A percentile compares a stretch with the other conserved stretches of the same genome.
Evolutionary conservation across 768 basidiomycete species (phyloP).

Genomic region (Russula dissimulans): DNA sequence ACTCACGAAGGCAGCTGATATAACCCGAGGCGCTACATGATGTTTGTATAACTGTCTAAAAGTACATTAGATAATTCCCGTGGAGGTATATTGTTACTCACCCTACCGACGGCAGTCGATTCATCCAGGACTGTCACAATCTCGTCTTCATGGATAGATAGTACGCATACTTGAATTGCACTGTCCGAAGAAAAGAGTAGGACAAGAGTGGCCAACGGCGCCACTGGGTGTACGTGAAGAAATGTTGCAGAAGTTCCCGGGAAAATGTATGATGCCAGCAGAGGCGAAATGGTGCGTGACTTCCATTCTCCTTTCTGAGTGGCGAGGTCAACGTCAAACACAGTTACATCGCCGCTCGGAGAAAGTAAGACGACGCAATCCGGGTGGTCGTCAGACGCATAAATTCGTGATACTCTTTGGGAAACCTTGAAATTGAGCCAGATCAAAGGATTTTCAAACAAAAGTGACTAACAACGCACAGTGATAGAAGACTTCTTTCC

Average conservation of each 20-base stretch:
- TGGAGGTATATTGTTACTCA: background rate
- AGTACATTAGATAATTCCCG: background rate
- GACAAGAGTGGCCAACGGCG: conserved; percentile 11
- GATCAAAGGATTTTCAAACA: conserved; percentile 1
- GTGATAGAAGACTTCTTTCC: conserved; percentile 39
- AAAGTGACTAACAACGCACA: background rate
- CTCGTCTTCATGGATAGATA: background rate
- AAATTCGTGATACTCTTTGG: conserved; percentile 33
- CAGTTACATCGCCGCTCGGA: conserved; percentile 27
- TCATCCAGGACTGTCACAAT: conserved; percentile 2
- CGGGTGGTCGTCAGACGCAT: conserved; percentile 25
- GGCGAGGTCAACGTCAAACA: conserved; percentile 25
- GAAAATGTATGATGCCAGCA: conserved; percentile 28
- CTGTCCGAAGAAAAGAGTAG: conserved; percentile 14
- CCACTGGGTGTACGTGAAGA: conserved; percentile 14
- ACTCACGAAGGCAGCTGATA: conserved; percentile 27
- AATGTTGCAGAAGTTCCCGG: conserved; percentile 25
- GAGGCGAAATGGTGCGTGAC: conserved; percentile 23
- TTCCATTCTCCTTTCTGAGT: conserved; percentile 20
- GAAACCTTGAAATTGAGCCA: conserved; percentile 31
- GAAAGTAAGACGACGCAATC: conserved; percentile 29
- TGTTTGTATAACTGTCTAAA: conserved; percentile 23
- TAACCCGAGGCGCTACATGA: conserved; percentile 27
- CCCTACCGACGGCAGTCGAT: conserved; percentile 1
- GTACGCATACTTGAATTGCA: conserved; percentile 20